These are phyloP conservation scores for Canavalia gladiata DNA, from an alignment of 306 rosid species.

Conservation along the genomic window DNA sequence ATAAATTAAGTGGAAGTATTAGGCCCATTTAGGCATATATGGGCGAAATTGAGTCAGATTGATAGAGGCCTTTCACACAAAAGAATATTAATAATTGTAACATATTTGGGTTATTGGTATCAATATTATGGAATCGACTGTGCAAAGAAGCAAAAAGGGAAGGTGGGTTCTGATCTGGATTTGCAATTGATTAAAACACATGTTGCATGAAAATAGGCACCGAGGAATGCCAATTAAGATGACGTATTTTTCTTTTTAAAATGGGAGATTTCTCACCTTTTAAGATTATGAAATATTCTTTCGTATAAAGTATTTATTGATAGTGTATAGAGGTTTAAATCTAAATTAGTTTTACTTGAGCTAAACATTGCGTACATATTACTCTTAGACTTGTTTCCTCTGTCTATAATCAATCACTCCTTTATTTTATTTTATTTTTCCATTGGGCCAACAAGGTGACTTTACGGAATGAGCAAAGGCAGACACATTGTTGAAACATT, in stretches of 20 bases:
- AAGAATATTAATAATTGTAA: constrained; percentile 2
- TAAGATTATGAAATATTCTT: neutral
- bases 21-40: constrained; percentile 41
- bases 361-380: neutral
- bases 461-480: constrained; percentile 9
- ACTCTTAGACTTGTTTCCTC: neutral
- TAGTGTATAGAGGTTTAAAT: neutral
- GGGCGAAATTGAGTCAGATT: constrained; percentile 46
- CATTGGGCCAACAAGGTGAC: constrained; percentile 5
- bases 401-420: neutral
- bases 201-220: constrained; percentile 36
- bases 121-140: constrained; percentile 5
- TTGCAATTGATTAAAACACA: constrained; percentile 46
- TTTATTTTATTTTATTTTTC: neutral
- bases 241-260: neutral
- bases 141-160: neutral
- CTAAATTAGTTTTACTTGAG: neutral
- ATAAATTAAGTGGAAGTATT: constrained; percentile 40
- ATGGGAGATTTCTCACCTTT: constrained; percentile 1
- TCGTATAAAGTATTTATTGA: neutral
- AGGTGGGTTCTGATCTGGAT: constrained; percentile 54
- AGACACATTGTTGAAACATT: neutral
- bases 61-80: constrained; percentile 5
- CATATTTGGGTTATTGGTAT: neutral
- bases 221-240: constrained; percentile 1